Evolutionary conservation across 164 flowering plant genomes (phyloP), one percentile per base, ranked within the genome.

Genomic region (Cinnamomum chago): DNA sequence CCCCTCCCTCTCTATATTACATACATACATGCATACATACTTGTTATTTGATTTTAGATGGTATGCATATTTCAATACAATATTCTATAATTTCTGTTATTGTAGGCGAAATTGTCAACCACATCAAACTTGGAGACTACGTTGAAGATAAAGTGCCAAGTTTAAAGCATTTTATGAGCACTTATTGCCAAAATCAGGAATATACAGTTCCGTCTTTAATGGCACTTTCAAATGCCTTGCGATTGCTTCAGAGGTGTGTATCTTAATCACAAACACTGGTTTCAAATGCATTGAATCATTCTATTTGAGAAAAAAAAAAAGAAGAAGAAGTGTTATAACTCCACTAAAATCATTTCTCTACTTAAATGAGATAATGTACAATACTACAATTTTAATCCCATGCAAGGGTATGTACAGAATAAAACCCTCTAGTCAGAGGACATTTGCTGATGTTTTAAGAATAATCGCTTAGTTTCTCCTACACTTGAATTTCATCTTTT

Each of bases 191-290:
- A 64, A 77, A 73, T 22, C 83, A 80, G 71, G 87, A 81, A 73
- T 83, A 82, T 62, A 81, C 75, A 55, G 83, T 91, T 75, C 90
- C 92, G 71, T 88, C 97, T 58, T 81, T 95, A 76, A 83, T 84
- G 78, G 95, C 97, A 58, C 89, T 92, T 81, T 90, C 97, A 75
- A 85, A 71, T 81, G 87, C 97, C 70, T 80, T 88, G 93, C 76
- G 90, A 30, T 76, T 77, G 76, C 93, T 89, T 77, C 93, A 91
- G 79, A 86, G 90, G 90, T 88, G 47, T 51, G 73, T 23, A 68
- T 75, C 62, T n/a, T 27, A 70, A 30, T 55, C 52, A 52, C 25
- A 50, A 51, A 11, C 50, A 20, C 62, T 12, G 65, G 25, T 14
- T 25, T 24, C 24, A 64, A 64, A 64, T 64, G n/a, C 40, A 30